Base-by-base conservation (phyloP, 352 stramenopile genomes). In the Aphanomyces astaci region DNA sequence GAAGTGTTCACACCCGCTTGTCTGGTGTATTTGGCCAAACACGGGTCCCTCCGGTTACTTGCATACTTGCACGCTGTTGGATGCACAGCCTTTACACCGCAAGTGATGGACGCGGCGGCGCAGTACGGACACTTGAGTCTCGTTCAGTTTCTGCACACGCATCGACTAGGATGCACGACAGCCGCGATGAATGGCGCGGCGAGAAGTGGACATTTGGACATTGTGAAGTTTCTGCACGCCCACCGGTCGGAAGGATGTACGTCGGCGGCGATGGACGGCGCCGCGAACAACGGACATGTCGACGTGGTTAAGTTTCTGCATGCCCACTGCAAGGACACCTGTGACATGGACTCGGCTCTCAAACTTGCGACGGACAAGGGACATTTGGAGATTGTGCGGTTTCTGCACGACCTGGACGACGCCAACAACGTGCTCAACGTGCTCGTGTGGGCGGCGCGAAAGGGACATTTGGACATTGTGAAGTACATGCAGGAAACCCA, bases 31-130 rank as follows among this genome's bases (percentile, higher is more conserved):
- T 52, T 65, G 56, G 56, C 56, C 39, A 51, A 52, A 22, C 22
- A 25, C 22, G 67, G 67, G 3, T 46, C 64, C 54, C 54, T 70
- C 49, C 49, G 63, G 24, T 46, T 73, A 0, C 49, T 73, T 19
- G 19, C 43, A 39, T 73, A 63, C 28, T 32, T 73, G 4, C 67
- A 68, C 49, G 39, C 9, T 1, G 31, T 66, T 25, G 63, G 48
- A 0, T 48, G 4, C 3, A 52, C 55, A 32, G 49, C 56, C 0
- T 70, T 70, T 36, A 71, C 55, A 4, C 22, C 43, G 0, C 48
- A 64, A n/a, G 71, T 69, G 19, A 75, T 75, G 66, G 66, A 75
- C 66, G 64, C 33, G 10, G 71, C 71, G 1, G 71, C 71, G 36
- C 60, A 48, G 4, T 40, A 66, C 10, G 71, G 71, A 31, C 57